Evolutionary conservation across 106 monocot genomes (phyloP), one percentile per base, ranked within the genome.

Genomic region (Apostasia ramifera): DNA sequence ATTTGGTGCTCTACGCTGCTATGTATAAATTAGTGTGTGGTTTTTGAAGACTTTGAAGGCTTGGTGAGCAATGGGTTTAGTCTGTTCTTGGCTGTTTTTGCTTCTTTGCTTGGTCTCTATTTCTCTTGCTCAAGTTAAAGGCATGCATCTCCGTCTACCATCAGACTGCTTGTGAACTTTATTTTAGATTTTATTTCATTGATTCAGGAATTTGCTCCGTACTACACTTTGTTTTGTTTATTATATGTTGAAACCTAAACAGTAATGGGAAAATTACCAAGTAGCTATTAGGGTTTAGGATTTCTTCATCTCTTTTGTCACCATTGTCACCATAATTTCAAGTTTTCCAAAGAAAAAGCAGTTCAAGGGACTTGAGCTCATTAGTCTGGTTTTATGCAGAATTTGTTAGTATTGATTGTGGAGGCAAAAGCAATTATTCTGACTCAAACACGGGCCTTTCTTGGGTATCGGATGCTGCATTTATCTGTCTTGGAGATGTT

Each of bases 381-480:
- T 44, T 12, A 63, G 42, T 63, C n/a, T 2, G 12, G 4, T 63
- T 10, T 13, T 71, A 38, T 79, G 55, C 67, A 82, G 82, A 78
- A 70, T 82, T 82, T 60, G 77, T 82, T 9, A 82, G 77, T 53
- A 70, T 82, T 53, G 82, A 82, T 74, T 82, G 82, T 61, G 82
- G 78, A 53, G 73, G 78, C 42, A 55, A 43, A 40, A 57, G 70
- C 47, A 70, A 70, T 53, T 77, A 82, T 47, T 78, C 82, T 42
- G 82, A 82, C 5, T 60, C 78, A 41, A 70, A 39, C 55, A 82
- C 70, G 45, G 82, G 82, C 45, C 57, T 82, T 3, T 13, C 39
- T 54, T 82, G 82, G 82, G 56, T 66, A 8, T 78, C 82, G 3
- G 82, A 82, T 71, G 58, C 43, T 58, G 55, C 54, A 37, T 61